phyloP scores from a whole-genome alignment of 495 filamentous ascomycete species.

The Cudoniella acicularis region DNA sequence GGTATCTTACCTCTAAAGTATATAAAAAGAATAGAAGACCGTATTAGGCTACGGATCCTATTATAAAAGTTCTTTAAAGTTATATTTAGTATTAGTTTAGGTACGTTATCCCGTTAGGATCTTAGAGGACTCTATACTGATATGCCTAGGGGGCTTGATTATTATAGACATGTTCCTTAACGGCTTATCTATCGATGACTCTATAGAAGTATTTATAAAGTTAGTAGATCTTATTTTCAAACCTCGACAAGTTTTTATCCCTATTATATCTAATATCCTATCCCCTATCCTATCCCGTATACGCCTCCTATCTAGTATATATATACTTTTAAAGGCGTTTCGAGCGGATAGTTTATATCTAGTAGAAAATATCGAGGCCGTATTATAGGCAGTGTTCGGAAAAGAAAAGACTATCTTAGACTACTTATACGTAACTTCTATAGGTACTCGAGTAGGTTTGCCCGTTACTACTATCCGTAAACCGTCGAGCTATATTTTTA shows the following conservation, averaged over 20 bases:
- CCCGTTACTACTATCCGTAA: slow-evolving; percentile 18
- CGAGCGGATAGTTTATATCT: slow-evolving; percentile 19
- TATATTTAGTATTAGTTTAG: slow-evolving; percentile 24
- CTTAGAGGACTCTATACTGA: neutral
- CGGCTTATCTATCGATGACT: slow-evolving; percentile 18
- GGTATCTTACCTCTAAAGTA: too few relatives aligned
- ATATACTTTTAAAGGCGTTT: slow-evolving; percentile 12
- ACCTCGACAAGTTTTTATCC: neutral
- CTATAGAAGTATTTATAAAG: slow-evolving; percentile 12
- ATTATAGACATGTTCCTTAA: slow-evolving; percentile 18
- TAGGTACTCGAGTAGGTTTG: slow-evolving; percentile 20
- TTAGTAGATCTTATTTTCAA: slow-evolving; percentile 15
- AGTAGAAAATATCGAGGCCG: slow-evolving; percentile 11
- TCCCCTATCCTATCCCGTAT: slow-evolving; percentile 15
- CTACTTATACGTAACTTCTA: slow-evolving; percentile 7
- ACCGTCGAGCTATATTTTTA: slow-evolving; percentile 23
- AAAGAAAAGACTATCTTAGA: slow-evolving; percentile 14
- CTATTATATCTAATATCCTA: too few relatives aligned
- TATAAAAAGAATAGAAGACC: too few relatives aligned
- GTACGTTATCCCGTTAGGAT: slow-evolving; percentile 6
- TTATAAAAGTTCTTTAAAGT: slow-evolving; percentile 24
- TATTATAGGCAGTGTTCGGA: slow-evolving; percentile 20
- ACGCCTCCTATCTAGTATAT: too few relatives aligned
- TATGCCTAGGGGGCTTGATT: slow-evolving; percentile 11
- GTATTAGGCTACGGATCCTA: too few relatives aligned